Evolutionary conservation across 345 rosid species (phyloP).

Genomic region (Rhodamnia argentea): DNA sequence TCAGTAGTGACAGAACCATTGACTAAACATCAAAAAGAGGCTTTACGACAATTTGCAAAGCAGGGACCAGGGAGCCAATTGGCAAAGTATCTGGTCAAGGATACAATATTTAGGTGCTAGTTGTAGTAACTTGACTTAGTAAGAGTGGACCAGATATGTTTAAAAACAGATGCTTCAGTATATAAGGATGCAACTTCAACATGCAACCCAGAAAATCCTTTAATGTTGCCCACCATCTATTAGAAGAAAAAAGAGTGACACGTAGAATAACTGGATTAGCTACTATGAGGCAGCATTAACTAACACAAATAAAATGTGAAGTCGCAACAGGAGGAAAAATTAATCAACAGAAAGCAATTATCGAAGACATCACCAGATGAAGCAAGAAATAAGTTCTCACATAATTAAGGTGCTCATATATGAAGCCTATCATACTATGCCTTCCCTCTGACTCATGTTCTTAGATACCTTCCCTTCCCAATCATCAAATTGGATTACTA

Average conservation of each 20-base stretch:
- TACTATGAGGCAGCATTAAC: not conserved
- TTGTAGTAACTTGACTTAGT: not conserved
- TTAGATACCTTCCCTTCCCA: not conserved
- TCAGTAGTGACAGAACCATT: not conserved
- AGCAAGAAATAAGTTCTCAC: not conserved
- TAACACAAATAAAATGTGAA: not conserved
- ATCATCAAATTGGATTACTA: not conserved
- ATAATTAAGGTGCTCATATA: not conserved
- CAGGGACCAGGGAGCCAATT: not conserved
- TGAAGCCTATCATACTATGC: not conserved
- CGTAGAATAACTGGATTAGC: not conserved
- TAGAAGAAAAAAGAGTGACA: not conserved
- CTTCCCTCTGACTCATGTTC: not conserved
- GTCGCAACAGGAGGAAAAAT: not conserved
- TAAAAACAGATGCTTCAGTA: not conserved
- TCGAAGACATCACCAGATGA: not conserved
- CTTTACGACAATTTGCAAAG: not conserved
- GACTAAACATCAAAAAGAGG: not conserved
- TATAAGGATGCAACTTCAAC: not conserved
- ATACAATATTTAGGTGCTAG: not conserved
- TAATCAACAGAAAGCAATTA: not conserved
- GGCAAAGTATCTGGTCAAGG: not conserved
- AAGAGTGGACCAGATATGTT: not conserved
- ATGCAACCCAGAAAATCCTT: not conserved
- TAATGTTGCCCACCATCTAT: not conserved